Evolutionary conservation across 129 eudicot species (phyloP).

Genomic region (Tagetes erecta): DNA sequence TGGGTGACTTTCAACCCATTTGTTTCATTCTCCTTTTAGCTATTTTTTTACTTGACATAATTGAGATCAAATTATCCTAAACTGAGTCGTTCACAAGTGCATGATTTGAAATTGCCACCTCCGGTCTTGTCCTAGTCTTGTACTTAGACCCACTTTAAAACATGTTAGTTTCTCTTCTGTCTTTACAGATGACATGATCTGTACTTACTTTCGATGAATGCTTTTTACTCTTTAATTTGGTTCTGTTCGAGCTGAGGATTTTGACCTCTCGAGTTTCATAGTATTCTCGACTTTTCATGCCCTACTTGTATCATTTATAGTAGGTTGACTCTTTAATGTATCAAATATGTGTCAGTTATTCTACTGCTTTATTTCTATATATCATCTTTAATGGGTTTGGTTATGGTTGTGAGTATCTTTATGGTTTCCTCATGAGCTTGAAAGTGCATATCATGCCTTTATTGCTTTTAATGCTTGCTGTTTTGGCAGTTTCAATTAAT

Average conservation of each 20-base stretch:
- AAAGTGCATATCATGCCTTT: slow-evolving; percentile 7
- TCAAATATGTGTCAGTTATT: not conserved
- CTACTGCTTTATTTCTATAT: not conserved
- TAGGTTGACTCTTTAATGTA: not conserved
- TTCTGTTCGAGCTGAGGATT: not conserved
- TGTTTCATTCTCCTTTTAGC: not conserved
- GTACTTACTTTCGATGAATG: not conserved
- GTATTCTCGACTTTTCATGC: not conserved
- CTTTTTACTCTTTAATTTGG: not conserved
- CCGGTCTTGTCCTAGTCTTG: not conserved
- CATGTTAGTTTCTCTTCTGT: not conserved
- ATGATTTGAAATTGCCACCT: not conserved
- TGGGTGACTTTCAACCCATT: not conserved
- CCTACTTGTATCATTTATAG: not conserved
- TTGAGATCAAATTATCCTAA: not conserved
- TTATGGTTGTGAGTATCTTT: not conserved
- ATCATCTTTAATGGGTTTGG: not conserved
- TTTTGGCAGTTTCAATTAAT: not conserved
- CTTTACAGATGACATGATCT: not conserved
- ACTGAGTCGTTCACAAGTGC: not conserved
- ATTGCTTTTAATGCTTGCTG: slow-evolving; percentile 4
- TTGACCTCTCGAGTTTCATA: not conserved
- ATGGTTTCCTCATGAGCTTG: not conserved
- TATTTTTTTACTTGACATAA: not conserved
- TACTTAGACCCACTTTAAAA: not conserved